Evolutionary conservation across 1,139 yeast genomes (phyloP).

Genomic region (Protomyces inouyei): DNA sequence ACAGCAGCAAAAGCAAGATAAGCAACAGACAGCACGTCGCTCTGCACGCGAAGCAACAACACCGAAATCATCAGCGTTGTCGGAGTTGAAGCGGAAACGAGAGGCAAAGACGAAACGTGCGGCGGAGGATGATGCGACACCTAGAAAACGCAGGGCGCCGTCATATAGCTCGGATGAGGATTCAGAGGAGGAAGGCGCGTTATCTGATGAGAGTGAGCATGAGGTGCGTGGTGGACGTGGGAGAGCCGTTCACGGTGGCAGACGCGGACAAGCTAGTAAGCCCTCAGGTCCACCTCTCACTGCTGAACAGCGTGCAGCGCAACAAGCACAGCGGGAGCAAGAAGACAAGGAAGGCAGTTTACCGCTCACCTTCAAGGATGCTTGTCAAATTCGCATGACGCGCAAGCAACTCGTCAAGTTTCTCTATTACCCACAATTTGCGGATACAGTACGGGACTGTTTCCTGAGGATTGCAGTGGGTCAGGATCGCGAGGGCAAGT

Average conservation of each 20-base stretch:
- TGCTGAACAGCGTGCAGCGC: background rate
- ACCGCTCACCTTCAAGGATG: conserved; percentile 50
- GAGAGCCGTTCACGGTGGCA: conserved; percentile 32
- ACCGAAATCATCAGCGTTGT: conserved; percentile 56
- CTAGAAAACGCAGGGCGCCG: conserved; percentile 12
- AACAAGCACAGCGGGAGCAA: conserved; percentile 2
- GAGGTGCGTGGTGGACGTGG: conserved; percentile 31
- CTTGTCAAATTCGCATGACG: conserved; percentile 70
- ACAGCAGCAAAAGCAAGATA: conserved; percentile 20
- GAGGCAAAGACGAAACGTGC: conserved; percentile 47
- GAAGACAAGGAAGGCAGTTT: conserved; percentile 36
- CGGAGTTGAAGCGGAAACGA: conserved; percentile 80
- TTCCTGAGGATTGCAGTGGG: conserved; percentile 82
- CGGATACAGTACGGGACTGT: conserved; percentile 52
- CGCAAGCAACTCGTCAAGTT: conserved; percentile 68
- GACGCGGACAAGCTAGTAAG: conserved; percentile 29
- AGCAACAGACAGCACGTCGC: conserved; percentile 35
- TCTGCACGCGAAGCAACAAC: conserved; percentile 36
- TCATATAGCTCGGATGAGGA: conserved; percentile 34
- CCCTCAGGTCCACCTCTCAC: background rate
- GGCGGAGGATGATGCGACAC: conserved; percentile 34
- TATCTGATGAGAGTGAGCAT: conserved; percentile 41
- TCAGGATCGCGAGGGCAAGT: conserved; percentile 55
- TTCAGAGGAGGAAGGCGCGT: conserved; percentile 42
- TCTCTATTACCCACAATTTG: conserved; percentile 78